These are phyloP conservation scores for Xerocomus nothofagi DNA, from an alignment of 1,284 basidiomycete genomes.

Conservation along the genomic window DNA sequence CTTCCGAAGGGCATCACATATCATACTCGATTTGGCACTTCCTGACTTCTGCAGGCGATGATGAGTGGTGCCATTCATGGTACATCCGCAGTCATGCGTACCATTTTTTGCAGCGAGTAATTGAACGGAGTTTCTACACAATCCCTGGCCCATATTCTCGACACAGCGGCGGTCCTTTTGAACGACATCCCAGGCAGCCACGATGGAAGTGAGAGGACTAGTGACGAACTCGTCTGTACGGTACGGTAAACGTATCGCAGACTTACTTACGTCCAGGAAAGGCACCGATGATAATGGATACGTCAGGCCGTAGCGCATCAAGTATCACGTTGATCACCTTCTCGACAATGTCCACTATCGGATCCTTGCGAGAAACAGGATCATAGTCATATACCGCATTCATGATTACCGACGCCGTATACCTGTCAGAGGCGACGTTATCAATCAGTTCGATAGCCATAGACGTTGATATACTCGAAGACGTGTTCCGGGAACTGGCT, in stretches of 20 bases:
- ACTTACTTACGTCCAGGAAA: conserved; percentile 19
- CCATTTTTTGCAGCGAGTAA: conserved; percentile 10
- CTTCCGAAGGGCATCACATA: conserved; percentile 13
- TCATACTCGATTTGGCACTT: conserved; percentile 6
- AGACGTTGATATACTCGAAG: conserved; percentile 11
- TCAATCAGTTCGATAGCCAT: background rate
- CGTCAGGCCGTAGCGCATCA: conserved; percentile 12
- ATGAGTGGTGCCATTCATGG: background rate
- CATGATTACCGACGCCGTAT: conserved; percentile 18
- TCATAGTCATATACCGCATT: conserved; percentile 24
- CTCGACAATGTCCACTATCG: conserved; percentile 10
- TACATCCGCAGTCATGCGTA: background rate
- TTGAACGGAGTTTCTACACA: conserved; percentile 14
- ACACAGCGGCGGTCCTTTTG: conserved; percentile 7
- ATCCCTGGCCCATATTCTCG: conserved; percentile 10
- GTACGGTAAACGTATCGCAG: background rate
- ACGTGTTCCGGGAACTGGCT: conserved; percentile 8
- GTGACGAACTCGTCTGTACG: background rate
- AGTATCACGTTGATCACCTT: conserved; percentile 10
- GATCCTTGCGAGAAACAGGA: conserved; percentile 13
- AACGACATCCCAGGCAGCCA: conserved; percentile 20
- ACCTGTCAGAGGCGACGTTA: conserved; percentile 8
- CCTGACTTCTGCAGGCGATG: conserved; percentile 8
- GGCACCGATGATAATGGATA: conserved; percentile 15
- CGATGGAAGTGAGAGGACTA: conserved; percentile 17